Evolutionary conservation across 345 rosid genomes (phyloP).

Genomic region (Clarkia xantiana): DNA sequence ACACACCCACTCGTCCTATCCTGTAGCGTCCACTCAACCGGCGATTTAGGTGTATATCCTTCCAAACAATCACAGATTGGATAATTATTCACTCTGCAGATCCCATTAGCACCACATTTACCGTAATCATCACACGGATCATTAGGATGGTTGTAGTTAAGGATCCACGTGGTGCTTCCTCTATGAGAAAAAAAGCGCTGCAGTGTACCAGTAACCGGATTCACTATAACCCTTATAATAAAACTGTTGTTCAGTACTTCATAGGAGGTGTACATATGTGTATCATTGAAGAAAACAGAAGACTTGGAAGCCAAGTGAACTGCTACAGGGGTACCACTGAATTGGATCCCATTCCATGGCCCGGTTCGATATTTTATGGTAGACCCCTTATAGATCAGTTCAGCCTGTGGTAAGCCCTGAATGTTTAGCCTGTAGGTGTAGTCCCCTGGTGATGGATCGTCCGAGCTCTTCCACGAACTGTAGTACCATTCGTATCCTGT

Average conservation of each 20-base stretch:
- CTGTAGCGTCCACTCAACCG: conserved; percentile 13
- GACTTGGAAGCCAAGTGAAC: conserved; percentile 10
- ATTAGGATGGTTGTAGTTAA: neutral
- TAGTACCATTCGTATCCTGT: too few species aligned
- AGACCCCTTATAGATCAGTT: conserved; percentile 3
- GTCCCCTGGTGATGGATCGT: conserved; percentile 21
- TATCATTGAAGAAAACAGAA: conserved; percentile 4
- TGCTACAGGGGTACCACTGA: conserved; percentile 13
- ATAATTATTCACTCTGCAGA: neutral
- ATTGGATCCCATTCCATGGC: conserved; percentile 25
- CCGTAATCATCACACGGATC: conserved; percentile 3
- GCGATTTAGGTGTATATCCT: conserved; percentile 22
- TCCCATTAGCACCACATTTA: conserved; percentile 4
- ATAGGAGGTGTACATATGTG: conserved; percentile 12
- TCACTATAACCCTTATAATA: neutral
- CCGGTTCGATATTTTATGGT: conserved; percentile 11
- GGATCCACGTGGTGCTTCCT: neutral
- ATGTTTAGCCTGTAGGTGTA: conserved; percentile 4
- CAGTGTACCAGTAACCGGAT: neutral
- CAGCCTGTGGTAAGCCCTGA: conserved; percentile 11
- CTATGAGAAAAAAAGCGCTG: neutral
- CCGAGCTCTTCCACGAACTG: conserved; percentile 18
- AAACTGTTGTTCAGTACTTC: conserved; percentile 1
- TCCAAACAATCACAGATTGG: conserved; percentile 16
- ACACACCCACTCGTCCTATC: conserved; percentile 32